A percentile compares a stretch with the other conserved stretches of the same genome.
Evolutionary conservation across 345 rosid genomes (phyloP).

Genomic region (Populus ilicifolia): DNA sequence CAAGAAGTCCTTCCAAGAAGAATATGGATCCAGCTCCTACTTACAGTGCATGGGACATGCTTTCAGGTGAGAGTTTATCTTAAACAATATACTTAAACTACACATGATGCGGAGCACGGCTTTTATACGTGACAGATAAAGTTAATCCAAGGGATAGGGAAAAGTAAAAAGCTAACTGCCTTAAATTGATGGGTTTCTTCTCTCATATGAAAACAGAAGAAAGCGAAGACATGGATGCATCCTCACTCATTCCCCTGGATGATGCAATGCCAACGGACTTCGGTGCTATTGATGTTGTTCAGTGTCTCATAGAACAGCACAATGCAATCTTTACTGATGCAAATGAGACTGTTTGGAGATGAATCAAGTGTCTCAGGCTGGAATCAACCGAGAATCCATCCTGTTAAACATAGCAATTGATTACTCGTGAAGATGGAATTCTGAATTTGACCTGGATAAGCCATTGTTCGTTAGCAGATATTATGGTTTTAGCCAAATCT

Average conservation of each 20-base stretch:
- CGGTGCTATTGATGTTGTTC: slow-evolving; percentile 76
- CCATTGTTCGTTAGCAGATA: neutral
- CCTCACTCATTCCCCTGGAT: slow-evolving; percentile 75
- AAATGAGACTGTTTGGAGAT: slow-evolving; percentile 69
- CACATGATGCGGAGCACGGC: no score
- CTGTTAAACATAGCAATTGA: neutral
- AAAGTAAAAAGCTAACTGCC: neutral
- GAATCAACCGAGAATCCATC: neutral
- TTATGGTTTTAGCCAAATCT: slow-evolving; percentile 3
- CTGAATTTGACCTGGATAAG: neutral
- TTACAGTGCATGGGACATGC: slow-evolving; percentile 75
- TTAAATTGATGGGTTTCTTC: neutral
- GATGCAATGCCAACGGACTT: slow-evolving; percentile 65
- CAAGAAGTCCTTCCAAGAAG: slow-evolving; percentile 46
- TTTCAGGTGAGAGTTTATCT: slow-evolving; percentile 50
- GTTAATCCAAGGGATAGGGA: neutral
- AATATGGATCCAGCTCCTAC: slow-evolving; percentile 42
- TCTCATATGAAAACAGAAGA: slow-evolving; percentile 55
- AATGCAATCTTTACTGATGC: slow-evolving; percentile 84
- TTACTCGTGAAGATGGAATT: neutral
- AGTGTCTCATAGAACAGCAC: slow-evolving; percentile 85
- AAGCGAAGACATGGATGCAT: slow-evolving; percentile 56
- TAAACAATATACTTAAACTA: neutral
- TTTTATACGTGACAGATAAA: neutral
- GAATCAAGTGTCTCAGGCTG: neutral